phyloP scores from a whole-genome alignment of 176 grass and related monocot species.

The Musa acuminata region DNA sequence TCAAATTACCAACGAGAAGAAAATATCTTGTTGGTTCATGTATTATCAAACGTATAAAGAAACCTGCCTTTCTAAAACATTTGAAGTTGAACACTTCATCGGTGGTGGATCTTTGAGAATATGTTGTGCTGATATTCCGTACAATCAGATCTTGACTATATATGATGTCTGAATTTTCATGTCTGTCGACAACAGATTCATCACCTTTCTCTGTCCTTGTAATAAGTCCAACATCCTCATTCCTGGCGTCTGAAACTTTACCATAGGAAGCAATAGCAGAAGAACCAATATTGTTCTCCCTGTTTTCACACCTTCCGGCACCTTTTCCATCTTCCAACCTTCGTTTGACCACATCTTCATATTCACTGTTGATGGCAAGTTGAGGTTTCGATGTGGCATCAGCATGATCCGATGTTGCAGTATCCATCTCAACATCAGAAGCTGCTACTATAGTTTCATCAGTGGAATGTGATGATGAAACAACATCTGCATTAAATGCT shows the following conservation, averaged over 20 bases:
- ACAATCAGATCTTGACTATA: conserved; percentile 66
- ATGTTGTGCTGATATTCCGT: conserved; percentile 24
- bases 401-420: conserved; percentile 48
- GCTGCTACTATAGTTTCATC: conserved; percentile 81
- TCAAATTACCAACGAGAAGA: neutral
- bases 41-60: conserved; percentile 5
- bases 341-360: conserved; percentile 28
- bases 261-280: conserved; percentile 16
- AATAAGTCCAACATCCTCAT: conserved; percentile 34
- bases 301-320: conserved; percentile 24
- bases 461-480: conserved; percentile 74
- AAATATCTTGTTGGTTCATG: neutral
- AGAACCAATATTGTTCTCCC: conserved; percentile 22
- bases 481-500: conserved; percentile 45
- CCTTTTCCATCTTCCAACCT: conserved; percentile 14
- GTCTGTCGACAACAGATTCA: conserved; percentile 34
- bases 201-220: conserved; percentile 44
- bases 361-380: conserved; percentile 22
- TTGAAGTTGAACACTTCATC: conserved; percentile 64
- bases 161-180: conserved; percentile 69
- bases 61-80: conserved; percentile 69
- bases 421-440: conserved; percentile 81
- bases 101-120: conserved; percentile 25
- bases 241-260: conserved; percentile 24
- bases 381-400: conserved; percentile 24